Evolutionary conservation across 371 early-diverging fungal genomes (phyloP).

Genomic region (Coemansia linderi): DNA sequence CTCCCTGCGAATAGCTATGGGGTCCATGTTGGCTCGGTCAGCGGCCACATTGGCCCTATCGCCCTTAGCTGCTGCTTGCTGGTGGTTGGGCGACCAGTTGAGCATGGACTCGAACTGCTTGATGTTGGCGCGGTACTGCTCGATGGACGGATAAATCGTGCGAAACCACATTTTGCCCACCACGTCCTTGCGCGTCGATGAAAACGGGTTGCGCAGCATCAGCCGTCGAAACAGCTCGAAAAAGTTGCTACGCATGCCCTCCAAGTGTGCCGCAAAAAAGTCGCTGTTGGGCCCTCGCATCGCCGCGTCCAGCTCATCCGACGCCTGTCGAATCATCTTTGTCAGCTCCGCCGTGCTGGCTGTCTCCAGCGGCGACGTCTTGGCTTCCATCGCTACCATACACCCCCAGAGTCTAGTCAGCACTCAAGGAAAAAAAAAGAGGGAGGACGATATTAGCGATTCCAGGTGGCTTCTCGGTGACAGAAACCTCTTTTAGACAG

Average conservation of each 20-base stretch:
- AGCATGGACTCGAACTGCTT: constrained; percentile 29
- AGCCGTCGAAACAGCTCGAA: constrained; percentile 46
- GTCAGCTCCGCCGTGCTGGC: constrained; percentile 45
- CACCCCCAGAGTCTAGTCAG: background rate
- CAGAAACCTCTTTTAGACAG: background rate
- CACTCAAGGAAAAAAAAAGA: background rate
- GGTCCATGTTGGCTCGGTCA: background rate
- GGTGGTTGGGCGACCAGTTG: constrained; percentile 5
- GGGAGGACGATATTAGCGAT: background rate
- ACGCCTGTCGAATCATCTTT: constrained; percentile 29
- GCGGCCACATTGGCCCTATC: background rate
- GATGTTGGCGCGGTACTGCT: constrained; percentile 45
- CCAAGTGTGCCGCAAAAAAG: constrained; percentile 35
- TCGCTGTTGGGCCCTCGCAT: constrained; percentile 18
- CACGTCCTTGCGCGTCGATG: constrained; percentile 47
- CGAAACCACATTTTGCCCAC: constrained; percentile 47
- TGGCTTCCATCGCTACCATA: constrained; percentile 1
- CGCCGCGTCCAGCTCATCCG: constrained; percentile 30
- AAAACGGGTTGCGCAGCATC: constrained; percentile 42
- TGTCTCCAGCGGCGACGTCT: constrained; percentile 11
- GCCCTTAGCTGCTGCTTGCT: constrained; percentile 8
- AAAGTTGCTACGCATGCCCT: constrained; percentile 34
- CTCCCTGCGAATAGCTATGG: constrained; percentile 16
- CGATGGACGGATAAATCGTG: constrained; percentile 39
- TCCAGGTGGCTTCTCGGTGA: background rate